Evolutionary conservation across 2,329 filamentous ascomycete genomes (phyloP), one percentile per base, ranked within the genome.

Genomic region (Scytalidium lignicola): DNA sequence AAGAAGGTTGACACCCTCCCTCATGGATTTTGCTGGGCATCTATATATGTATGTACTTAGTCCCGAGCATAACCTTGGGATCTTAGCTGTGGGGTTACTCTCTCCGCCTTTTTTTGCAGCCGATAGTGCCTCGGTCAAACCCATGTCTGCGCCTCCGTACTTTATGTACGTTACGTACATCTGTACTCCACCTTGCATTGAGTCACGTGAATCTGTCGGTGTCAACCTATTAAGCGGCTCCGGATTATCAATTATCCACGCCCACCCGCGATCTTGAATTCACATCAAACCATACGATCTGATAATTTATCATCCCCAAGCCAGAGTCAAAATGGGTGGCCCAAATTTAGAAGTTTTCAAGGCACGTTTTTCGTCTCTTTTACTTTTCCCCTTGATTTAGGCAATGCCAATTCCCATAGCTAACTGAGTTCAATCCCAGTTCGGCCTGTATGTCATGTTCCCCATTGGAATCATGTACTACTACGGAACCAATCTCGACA

Each of bases 391-490:
- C 19, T 28, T 50, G 17, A 43, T 41, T n/a, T n/a, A 41, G 15
- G 10, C 10, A 26, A 26, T 26, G 5, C 6, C n/a, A n/a, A 37
- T 8, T 37, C 8, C n/a, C 7, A 37, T 37, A n/a, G 10, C 32
- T 37, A 9, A 37, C 32, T 5, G 6, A 13, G 4, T 17, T n/a
- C n/a, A 15, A 37, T 7, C 41, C 49, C 55, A 96, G 92, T 99
- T 99, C 70, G 91, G 92, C 74, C 88, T 95, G 80, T 99, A 99
- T 75, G 85, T 99, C 74, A 86, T 96, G 79, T 99, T 99, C 72
- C 93, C 93, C 17, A 97, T 99, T 63, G 90, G 89, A 61, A 91
- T 93, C 76, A 99, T 99, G 93, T 97, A 95, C 78, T 99, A 99
- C 76, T 99, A 97, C 70, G 93, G 93, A 66, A 96, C 91, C 49